Evolutionary conservation across 306 rosid genomes (phyloP).

Genomic region (Cucurbita moschata): DNA sequence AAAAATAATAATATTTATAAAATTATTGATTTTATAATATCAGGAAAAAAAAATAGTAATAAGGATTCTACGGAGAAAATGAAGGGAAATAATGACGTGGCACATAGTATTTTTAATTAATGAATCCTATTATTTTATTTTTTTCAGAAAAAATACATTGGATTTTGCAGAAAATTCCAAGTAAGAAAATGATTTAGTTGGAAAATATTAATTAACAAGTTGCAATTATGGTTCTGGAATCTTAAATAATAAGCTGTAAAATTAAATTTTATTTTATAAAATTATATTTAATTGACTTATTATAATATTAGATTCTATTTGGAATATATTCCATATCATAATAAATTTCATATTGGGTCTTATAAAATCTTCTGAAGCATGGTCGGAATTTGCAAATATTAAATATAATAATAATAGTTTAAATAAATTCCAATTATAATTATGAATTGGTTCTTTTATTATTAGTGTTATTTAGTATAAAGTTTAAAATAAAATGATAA

Average conservation of each 20-base stretch:
- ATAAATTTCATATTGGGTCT: not conserved
- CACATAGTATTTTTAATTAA: not conserved
- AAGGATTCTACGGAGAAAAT: not conserved
- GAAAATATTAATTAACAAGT: constrained; percentile 13
- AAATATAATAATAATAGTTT: not conserved
- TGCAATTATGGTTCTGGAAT: constrained; percentile 18
- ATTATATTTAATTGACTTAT: not conserved
- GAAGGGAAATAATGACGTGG: not conserved
- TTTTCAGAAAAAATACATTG: not conserved
- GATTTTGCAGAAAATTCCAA: not conserved
- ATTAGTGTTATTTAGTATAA: too few relatives aligned
- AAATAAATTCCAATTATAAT: not conserved
- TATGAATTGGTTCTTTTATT: not conserved
- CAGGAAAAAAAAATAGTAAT: not conserved
- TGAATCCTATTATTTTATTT: not conserved
- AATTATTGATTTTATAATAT: not conserved
- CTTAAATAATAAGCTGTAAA: not conserved
- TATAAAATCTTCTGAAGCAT: not conserved
- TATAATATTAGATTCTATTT: not conserved
- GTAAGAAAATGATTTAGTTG: not conserved
- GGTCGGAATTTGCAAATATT: not conserved
- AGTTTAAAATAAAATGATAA: too few relatives aligned
- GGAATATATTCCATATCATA: constrained; percentile 18
- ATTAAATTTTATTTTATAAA: not conserved
- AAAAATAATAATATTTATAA: not conserved